Conservation (phyloP, 148 eudicot genomes). For the Chenopodium formosanum region DNA sequence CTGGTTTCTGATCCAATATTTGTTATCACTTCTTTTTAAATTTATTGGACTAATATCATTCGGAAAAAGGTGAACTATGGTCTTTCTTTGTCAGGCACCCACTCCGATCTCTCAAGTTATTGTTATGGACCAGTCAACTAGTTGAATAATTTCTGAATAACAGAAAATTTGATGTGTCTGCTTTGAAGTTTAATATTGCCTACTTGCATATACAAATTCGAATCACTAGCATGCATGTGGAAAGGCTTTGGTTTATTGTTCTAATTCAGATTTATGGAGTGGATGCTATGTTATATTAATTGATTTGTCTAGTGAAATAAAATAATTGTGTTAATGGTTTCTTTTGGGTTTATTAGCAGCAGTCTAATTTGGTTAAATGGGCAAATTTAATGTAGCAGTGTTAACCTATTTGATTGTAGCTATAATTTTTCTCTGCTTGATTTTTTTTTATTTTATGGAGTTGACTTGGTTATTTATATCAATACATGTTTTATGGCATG, state of each 20-base stretch:
- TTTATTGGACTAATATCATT: neutral
- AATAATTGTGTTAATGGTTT: neutral
- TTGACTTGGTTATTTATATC: neutral
- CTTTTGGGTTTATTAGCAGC: neutral
- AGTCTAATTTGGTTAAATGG: neutral
- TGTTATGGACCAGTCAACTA: neutral
- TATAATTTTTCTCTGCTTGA: neutral
- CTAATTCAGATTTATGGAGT: neutral
- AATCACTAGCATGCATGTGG: neutral
- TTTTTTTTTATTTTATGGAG: neutral
- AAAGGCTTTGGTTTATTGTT: neutral
- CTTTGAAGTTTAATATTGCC: neutral
- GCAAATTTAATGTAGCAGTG: neutral
- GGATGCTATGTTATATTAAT: neutral
- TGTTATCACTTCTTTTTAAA: neutral
- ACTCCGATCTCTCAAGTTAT: too few relatives aligned
- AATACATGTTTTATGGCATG: constrained; percentile 12
- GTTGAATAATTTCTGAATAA: neutral
- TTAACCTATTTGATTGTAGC: neutral
- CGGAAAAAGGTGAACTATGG: neutral
- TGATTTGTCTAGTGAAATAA: neutral
- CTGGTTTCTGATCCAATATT: neutral
- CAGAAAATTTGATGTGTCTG: neutral
- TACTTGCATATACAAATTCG: neutral
- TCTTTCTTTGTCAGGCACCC: neutral